Base-by-base conservation (phyloP, 2,329 filamentous ascomycete species). In the Alternaria gaisen region DNA sequence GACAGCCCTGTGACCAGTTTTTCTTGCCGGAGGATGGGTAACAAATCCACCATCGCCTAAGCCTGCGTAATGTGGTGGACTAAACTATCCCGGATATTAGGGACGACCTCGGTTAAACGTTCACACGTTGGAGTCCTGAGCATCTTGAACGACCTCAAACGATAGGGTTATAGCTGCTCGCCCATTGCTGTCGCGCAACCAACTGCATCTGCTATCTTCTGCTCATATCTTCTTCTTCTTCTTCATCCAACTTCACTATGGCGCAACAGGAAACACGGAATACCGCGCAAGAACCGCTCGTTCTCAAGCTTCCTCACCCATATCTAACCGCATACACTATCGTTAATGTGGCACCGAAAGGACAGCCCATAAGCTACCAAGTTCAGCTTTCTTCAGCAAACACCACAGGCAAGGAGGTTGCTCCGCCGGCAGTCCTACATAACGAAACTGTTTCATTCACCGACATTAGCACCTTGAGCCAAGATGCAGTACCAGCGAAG, bases 251-350 rank as follows among this genome's bases (percentile, higher is more conserved):
- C 24, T 28, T 47, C 34, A 22, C 16, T 32, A 76, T 74, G 72
- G 64, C 69, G 38, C 61, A 70, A 55, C 58, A 68, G 53, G 28
- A 60, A 8, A 68, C 68, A 53, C 11, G 64, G 24, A 58, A 50
- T 26, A 53, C 61, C n/a, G 40, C 55, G 8, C 32, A 63, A 20
- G 70, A 70, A 16, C 65, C 72, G 8, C 65, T 77, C 22, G 56
- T 76, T 48, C 55, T 79, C 43, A 79, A 77, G 58, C 66, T 79
- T 44, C 77, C 77, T 24, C 76, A 79, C 59, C 77, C 77, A 24
- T 79, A 77, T 60, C 74, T 79, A 30, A 78, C 77, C 18, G 66
- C 73, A 38, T 78, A 78, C 58, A 64, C 64, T 28, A 60, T 77
- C 32, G 70, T 55, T n/a, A 73, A 69, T 43, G 58, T 65, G 46